Evolutionary conservation across 164 flowering plant species (phyloP), one percentile per base, ranked within the genome.

Genomic region (Magnolia kwangsiensis): DNA sequence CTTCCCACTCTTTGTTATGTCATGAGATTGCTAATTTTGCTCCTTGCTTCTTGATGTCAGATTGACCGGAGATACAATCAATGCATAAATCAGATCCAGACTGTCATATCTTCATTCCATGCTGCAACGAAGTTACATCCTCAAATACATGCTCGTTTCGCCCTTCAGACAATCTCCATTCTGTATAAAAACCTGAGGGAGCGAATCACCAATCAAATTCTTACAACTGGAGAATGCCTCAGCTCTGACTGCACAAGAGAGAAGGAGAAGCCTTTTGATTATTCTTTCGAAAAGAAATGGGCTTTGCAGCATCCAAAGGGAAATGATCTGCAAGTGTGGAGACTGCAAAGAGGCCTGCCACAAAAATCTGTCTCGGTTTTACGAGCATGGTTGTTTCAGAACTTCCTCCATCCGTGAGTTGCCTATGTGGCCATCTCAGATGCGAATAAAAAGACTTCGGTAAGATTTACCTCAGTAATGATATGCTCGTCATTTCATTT

Each of bases 61-160:
- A 75, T 79, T 16, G 77, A 75, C 31, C 72, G 72, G 72, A 71
- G 76, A 76, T 80, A 80, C 79, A 72, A 51, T 19, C 78, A 72
- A 45, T 76, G 72, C 71, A 50, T 24, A 49, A 63, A 76, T 14
- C 82, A 80, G 66, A 76, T 80, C 73, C 79, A 76, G 71, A 67
- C 63, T 1, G 82, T 80, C 81, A 88, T 88, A 72, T 69, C 72
- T 21, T 78, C 82, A 7, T 80, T 80, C 59, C 76, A 80, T 11
- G 16, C 71, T 7, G 71, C 72, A 8, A 79, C 79, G 79, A 76
- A 18, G 21, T 24, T 21, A 74, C 76, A 1, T 37, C 79, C 27
- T 72, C 82, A n/a, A 76, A 55, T 23, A 61, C 76, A 3, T 76
- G 76, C 76, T 72, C 79, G 2, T 9, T 67, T 76, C 19, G 79